These are phyloP conservation scores for Crinitomyces ghanaensis DNA, from an alignment of 805 yeast species.

Conservation along the genomic window DNA sequence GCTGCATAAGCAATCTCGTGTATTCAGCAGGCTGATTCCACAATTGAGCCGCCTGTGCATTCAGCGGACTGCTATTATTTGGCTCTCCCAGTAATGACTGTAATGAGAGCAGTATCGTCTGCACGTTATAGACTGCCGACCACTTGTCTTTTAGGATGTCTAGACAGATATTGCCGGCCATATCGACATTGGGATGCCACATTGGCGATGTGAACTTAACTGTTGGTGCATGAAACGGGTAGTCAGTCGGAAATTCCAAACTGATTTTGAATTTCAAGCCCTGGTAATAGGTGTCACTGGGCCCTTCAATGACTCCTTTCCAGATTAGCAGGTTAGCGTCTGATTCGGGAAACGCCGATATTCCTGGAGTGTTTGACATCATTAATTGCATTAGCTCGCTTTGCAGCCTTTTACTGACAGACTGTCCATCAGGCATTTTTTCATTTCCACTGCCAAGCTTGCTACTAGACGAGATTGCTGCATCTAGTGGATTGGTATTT, in stretches of 20 bases:
- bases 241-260: conserved; percentile 40
- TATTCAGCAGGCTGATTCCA: conserved; percentile 40
- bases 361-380: conserved; percentile 39
- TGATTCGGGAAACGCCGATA: conserved; percentile 43
- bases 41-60: conserved; percentile 45
- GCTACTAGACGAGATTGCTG: not conserved
- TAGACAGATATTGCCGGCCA: conserved; percentile 53
- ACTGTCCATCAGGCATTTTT: conserved; percentile 30
- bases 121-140: conserved; percentile 54
- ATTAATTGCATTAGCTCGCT: conserved; percentile 42
- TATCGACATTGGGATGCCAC: conserved; percentile 58
- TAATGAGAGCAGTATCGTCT: conserved; percentile 45
- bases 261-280: conserved; percentile 40
- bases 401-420: conserved; percentile 40
- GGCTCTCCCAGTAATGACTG: conserved; percentile 55
- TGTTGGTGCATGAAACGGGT: conserved; percentile 48
- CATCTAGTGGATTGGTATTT: conserved; percentile 9
- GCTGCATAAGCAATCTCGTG: conserved; percentile 27
- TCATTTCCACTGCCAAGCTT: conserved; percentile 4
- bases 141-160: conserved; percentile 55
- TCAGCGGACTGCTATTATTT: conserved; percentile 43
- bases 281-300: conserved; percentile 45
- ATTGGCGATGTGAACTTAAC: conserved; percentile 47
- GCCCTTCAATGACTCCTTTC: conserved; percentile 51
- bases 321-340: conserved; percentile 43